These are phyloP conservation scores for Phytopythium aichiense DNA, from an alignment of 352 stramenopile species.

Conservation along the genomic window DNA sequence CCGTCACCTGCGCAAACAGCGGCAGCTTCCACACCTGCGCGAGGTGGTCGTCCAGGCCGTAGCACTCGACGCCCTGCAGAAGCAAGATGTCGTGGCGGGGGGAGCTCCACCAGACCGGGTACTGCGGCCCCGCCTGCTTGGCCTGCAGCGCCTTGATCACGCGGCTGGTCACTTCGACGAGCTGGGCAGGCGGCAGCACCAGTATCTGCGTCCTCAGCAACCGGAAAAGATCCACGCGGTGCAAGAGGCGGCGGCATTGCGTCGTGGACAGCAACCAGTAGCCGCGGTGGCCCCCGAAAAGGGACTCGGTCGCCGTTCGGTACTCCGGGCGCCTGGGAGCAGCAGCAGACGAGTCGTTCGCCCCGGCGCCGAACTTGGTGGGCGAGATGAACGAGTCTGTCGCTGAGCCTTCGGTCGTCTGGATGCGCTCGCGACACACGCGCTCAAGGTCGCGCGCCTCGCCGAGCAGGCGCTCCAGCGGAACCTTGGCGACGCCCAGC, in stretches of 20 bases:
- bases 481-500: slow-evolving; percentile 30
- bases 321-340: background rate
- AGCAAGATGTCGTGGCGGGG: slow-evolving; percentile 77
- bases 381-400: background rate
- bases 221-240: slow-evolving; percentile 82
- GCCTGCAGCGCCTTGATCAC: slow-evolving; percentile 35
- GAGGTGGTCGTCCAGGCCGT: slow-evolving; percentile 72
- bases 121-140: slow-evolving; percentile 19
- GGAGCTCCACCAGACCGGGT: slow-evolving; percentile 71
- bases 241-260: slow-evolving; percentile 55
- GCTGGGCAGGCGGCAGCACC: slow-evolving; percentile 46
- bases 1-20: slow-evolving; percentile 34
- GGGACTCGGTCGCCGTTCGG: slow-evolving; percentile 18
- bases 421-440: slow-evolving; percentile 35
- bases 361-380: too few species aligned
- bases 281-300: slow-evolving; percentile 60
- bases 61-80: slow-evolving; percentile 79
- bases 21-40: slow-evolving; percentile 62
- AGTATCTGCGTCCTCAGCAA: slow-evolving; percentile 70
- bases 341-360: background rate
- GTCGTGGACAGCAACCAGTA: slow-evolving; percentile 55
- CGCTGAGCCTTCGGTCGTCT: background rate
- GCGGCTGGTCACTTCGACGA: slow-evolving; percentile 55
- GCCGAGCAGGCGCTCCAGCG: slow-evolving; percentile 39
- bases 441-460: slow-evolving; percentile 67